A percentile compares a stretch with the other conserved stretches of the same genome.
Evolutionary conservation across 441 rosid genomes (phyloP).

Genomic region (Metrosideros polymorpha): DNA sequence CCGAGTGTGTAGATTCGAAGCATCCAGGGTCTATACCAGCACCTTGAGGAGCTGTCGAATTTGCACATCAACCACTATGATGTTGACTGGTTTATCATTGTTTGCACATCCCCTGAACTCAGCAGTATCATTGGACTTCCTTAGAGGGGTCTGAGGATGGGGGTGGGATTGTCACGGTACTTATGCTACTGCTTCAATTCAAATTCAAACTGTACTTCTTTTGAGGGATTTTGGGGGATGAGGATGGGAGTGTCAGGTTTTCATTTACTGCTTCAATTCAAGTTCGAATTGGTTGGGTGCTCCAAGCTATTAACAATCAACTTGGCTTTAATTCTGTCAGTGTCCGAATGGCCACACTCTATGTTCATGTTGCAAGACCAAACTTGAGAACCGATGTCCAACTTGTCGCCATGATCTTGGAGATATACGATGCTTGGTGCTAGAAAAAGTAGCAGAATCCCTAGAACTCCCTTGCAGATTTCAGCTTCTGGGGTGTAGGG

Average conservation of each 20-base stretch:
- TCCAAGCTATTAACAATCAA: background rate
- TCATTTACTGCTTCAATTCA: background rate
- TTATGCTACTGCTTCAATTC: background rate
- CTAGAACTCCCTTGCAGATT: conserved; percentile 71
- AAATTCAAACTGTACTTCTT: background rate
- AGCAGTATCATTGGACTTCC: background rate
- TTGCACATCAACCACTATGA: background rate
- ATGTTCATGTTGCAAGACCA: conserved; percentile 60
- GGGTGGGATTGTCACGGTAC: background rate
- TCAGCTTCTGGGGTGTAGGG: conserved; percentile 61
- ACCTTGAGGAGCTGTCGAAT: background rate
- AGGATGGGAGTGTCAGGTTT: background rate
- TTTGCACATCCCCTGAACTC: background rate
- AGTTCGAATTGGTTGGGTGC: background rate
- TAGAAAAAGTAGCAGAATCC: conserved; percentile 76
- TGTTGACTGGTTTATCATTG: background rate
- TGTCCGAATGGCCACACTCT: conserved; percentile 87
- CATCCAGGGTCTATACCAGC: background rate
- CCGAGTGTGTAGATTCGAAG: background rate
- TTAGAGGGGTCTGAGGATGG: background rate
- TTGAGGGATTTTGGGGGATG: background rate
- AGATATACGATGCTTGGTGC: conserved; percentile 72
- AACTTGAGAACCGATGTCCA: conserved; percentile 70
- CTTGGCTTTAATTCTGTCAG: conserved; percentile 19
- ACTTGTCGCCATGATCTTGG: conserved; percentile 81